A percentile compares a stretch with the other conserved stretches of the same genome.
Evolutionary conservation across 2,329 filamentous ascomycete species (phyloP).

Genomic region (Colletotrichum tanaceti): DNA sequence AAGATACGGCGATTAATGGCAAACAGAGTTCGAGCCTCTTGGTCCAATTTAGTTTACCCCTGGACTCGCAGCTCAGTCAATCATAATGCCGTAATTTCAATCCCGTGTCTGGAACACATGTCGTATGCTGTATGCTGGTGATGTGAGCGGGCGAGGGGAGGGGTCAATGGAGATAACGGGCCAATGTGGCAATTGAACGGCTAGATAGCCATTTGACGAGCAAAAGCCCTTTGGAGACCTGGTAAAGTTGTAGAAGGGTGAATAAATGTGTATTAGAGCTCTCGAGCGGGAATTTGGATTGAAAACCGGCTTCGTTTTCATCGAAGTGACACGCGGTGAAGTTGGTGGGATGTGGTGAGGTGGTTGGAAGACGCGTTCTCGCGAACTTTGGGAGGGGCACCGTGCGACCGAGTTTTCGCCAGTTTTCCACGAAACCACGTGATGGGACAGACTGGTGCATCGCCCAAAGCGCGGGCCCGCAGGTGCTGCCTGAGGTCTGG

Average conservation of each 20-base stretch:
- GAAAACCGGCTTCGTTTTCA: constrained; percentile 47
- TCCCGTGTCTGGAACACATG: constrained; percentile 27
- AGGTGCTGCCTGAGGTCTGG: constrained; percentile 34
- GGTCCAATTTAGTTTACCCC: constrained; percentile 21
- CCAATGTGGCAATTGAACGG: constrained; percentile 16
- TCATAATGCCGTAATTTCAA: constrained; percentile 30
- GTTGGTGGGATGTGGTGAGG: constrained; percentile 53
- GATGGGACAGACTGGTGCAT: constrained; percentile 42
- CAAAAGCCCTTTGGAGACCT: constrained; percentile 29
- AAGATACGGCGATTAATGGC: constrained; percentile 31
- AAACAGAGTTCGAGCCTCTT: constrained; percentile 33
- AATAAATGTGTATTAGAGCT: neutral
- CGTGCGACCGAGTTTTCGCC: constrained; percentile 50
- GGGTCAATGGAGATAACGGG: constrained; percentile 32
- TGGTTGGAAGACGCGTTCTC: constrained; percentile 58
- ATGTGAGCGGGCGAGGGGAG: constrained; percentile 16
- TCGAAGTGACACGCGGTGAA: constrained; percentile 37
- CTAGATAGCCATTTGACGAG: constrained; percentile 25
- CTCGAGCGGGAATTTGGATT: constrained; percentile 34
- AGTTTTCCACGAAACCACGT: constrained; percentile 59
- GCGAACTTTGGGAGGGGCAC: constrained; percentile 43
- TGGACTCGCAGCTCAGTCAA: constrained; percentile 25
- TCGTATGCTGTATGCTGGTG: constrained; percentile 20
- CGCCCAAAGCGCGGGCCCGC: too few relatives aligned
- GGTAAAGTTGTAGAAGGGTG: constrained; percentile 44